Percentiles rank a stretch among this genome's conserved stretches.
Conservation (phyloP, 176 grass and related monocot genomes). For the bread wheat (Triticum aestivum) region IWGSC_CS_RefSeq_v2.1 NC_057802.1:460011670-460012169, state of each 20-base stretch:
- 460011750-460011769: neutral
- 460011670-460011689: too few relatives aligned
- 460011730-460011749: neutral
- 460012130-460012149: conserved; percentile 8
- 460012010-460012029: conserved; percentile 25
- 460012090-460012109: conserved; percentile 54
- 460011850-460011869: neutral
- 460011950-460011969: neutral
- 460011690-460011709: too few relatives aligned
- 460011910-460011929: neutral
- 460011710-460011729: neutral
- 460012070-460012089: conserved; percentile 56
- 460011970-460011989: too few relatives aligned
- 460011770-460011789: conserved; percentile 5
- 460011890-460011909: neutral
- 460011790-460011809: neutral
- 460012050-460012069: conserved; percentile 22
- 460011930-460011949: neutral
- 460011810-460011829: neutral
- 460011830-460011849: neutral
- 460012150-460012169: conserved; percentile 39
- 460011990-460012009: neutral
- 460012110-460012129: conserved; percentile 32
- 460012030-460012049: conserved; percentile 33
- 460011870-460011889: neutral